phyloP scores from a whole-genome alignment of 176 grass and related monocot genomes.

The Oryza nivara region DNA sequence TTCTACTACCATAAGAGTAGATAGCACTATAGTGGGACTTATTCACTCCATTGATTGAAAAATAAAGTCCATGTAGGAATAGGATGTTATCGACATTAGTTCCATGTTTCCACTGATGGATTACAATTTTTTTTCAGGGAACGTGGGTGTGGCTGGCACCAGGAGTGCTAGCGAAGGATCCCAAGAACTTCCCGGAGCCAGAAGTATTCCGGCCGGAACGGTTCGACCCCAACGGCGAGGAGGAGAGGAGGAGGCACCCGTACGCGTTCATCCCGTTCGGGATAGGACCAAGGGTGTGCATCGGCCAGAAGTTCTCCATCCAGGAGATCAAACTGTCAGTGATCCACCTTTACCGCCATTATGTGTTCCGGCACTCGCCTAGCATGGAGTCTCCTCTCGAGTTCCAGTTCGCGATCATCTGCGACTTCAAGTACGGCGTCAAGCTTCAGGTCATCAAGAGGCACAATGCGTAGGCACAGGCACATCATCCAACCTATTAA shows the following conservation, averaged over 20 bases:
- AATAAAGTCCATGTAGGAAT: too few species aligned
- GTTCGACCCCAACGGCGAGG: slow-evolving; percentile 51
- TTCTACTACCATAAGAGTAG: too few species aligned
- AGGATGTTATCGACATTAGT: too few species aligned
- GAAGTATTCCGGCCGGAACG: slow-evolving; percentile 60
- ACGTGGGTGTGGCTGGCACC: slow-evolving; percentile 66
- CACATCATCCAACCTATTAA: too few species aligned
- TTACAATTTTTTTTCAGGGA: slow-evolving; percentile 14
- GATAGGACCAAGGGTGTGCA: slow-evolving; percentile 52
- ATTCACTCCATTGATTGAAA: too few species aligned
- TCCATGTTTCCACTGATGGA: background rate
- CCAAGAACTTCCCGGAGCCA: slow-evolving; percentile 59
- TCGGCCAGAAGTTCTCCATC: slow-evolving; percentile 58
- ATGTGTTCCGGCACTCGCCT: slow-evolving; percentile 53
- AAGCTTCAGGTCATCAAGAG: slow-evolving; percentile 55
- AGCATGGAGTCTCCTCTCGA: slow-evolving; percentile 47
- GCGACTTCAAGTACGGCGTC: slow-evolving; percentile 54
- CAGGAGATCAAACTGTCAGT: slow-evolving; percentile 61
- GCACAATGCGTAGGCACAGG: background rate
- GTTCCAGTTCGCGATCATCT: slow-evolving; percentile 55
- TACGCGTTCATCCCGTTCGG: slow-evolving; percentile 68
- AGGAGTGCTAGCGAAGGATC: slow-evolving; percentile 44
- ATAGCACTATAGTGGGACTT: too few species aligned
- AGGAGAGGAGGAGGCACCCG: slow-evolving; percentile 50
- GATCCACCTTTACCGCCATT: slow-evolving; percentile 45